Base-by-base conservation (phyloP, 148 eudicot species). In the Linanthus parryae region DNA sequence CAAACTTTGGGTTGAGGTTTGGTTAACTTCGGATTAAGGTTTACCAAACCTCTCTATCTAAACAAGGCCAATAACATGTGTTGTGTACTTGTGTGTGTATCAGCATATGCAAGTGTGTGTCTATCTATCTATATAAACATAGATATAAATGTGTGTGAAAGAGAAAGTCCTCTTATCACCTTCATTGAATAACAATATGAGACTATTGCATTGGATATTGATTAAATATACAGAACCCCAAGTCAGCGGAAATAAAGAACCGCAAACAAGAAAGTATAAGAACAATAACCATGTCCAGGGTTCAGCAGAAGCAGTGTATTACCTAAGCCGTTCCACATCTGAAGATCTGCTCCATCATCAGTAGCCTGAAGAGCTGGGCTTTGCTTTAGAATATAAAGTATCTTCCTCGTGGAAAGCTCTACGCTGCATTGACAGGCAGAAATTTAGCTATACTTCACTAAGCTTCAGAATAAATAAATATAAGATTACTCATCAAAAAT, bases 261-360 rank as follows among this genome's bases (percentile, higher is more conserved):
- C 21, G 8, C 4, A 46, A 23, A 17, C 9, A 20, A 1, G 31
- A 59, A 48, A 38, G 18, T 10, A 15, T 10, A 33, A 57, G 27
- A 5, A 27, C 38, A 22, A 58, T 9, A 3, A 27, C 18, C 23
- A 51, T 17, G 29, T 23, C 30, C 53, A 17, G 26, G 7, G 1
- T 12, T 40, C 58, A 61, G 20, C 10, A 20, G 54, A 24, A 56
- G 37, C 39, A 39, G 49, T 42, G 20, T 47, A 31, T 73, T 51
- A 91, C 95, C 94, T 65, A 72, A 62, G 18, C 47, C 75, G 47
- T 78, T 84, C 98, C 83, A 91, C 70, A 61, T 73, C 63, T 83
- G 85, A 55, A 44, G 34, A 19, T 61, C 73, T 62, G 72, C 53
- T 33, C 52, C 63, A 39, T 75, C 73, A 35, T 67, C 77, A 29